These are phyloP conservation scores for Pestalotiopsis sp. DNA, from an alignment of 2,329 filamentous ascomycete species.

Conservation along the genomic window DNA sequence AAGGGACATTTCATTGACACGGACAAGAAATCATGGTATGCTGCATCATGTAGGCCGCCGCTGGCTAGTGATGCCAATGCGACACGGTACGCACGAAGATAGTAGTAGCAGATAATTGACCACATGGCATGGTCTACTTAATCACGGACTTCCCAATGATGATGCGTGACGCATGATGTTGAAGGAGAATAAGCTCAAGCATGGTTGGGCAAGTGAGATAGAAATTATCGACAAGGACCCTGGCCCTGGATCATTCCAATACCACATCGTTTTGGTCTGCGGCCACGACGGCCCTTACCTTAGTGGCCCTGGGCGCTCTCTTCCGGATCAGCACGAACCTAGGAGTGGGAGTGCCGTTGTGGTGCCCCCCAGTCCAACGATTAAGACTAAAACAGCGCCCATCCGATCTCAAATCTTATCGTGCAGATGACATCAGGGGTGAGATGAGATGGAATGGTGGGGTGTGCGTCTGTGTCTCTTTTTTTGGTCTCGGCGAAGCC, in stretches of 20 bases:
- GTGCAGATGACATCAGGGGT: slow-evolving; percentile 9
- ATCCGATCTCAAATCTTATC: slow-evolving; percentile 8
- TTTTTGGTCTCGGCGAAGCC: background rate
- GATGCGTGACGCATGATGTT: no score
- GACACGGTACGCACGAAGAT: no score
- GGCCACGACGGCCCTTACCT: background rate
- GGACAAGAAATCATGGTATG: background rate
- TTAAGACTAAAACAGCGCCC: background rate
- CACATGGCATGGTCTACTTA: background rate
- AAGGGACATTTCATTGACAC: slow-evolving; percentile 6
- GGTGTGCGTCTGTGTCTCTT: background rate
- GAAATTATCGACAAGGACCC: background rate
- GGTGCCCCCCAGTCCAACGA: background rate
- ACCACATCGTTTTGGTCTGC: no score
- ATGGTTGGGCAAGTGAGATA: no score
- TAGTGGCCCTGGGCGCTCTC: background rate
- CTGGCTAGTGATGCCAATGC: background rate
- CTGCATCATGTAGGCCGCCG: background rate
- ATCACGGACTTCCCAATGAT: background rate
- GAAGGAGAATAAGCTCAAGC: no score
- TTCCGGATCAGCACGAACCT: background rate
- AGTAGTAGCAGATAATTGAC: no score
- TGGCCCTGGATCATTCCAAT: background rate
- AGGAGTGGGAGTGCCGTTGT: background rate
- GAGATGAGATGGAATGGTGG: background rate